Percentiles rank a stretch among this genome's conserved stretches.
Evolutionary conservation across 257 asterid genomes (phyloP).

Genomic region (Jacaranda copaia): DNA sequence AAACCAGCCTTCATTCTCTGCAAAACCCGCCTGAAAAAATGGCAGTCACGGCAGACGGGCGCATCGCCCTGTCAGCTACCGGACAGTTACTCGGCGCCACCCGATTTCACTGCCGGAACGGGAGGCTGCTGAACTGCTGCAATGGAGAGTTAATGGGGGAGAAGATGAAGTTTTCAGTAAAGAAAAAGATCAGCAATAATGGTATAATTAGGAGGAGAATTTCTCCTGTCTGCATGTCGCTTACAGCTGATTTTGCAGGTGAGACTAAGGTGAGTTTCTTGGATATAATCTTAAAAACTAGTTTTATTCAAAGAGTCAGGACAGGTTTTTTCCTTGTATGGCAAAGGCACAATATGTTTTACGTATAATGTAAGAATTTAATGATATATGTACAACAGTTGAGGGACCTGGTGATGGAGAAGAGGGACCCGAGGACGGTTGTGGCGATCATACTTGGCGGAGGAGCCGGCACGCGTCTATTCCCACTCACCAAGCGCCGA

Average conservation of each 20-base stretch:
- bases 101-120: slow-evolving; percentile 45
- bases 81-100: slow-evolving; percentile 49
- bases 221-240: slow-evolving; percentile 58
- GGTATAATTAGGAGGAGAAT: slow-evolving; percentile 23
- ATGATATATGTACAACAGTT: no score
- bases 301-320: not conserved
- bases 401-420: slow-evolving; percentile 77
- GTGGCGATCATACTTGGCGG: slow-evolving; percentile 95
- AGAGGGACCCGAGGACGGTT: slow-evolving; percentile 77
- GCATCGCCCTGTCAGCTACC: slow-evolving; percentile 60
- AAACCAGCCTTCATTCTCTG: slow-evolving; percentile 14
- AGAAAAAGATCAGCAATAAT: slow-evolving; percentile 46
- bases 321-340: not conserved
- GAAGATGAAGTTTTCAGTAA: slow-evolving; percentile 56
- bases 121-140: slow-evolving; percentile 55
- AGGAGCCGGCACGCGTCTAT: slow-evolving; percentile 97
- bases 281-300: not conserved
- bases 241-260: slow-evolving; percentile 70
- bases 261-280: slow-evolving; percentile 81
- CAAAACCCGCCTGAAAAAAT: slow-evolving; percentile 39
- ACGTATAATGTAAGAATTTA: not conserved
- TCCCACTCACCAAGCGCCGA: slow-evolving; percentile 93
- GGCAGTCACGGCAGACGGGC: slow-evolving; percentile 63
- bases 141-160: slow-evolving; percentile 84
- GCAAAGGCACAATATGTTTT: no score